These are phyloP conservation scores for Yamadazyma diddensiae DNA, from an alignment of 1,139 yeast species.

Conservation along the genomic window DNA sequence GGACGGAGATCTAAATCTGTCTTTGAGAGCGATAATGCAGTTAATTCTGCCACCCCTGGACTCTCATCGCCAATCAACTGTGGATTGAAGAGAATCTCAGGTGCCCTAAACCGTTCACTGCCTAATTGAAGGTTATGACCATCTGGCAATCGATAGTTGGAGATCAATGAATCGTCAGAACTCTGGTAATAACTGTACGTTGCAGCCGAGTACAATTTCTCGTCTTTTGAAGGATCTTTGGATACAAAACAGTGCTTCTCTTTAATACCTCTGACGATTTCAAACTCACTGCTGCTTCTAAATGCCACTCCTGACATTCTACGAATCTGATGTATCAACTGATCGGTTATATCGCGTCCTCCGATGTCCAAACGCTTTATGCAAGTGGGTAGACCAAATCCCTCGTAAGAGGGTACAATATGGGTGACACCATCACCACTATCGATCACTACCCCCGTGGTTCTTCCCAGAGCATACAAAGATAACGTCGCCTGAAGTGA, in stretches of 20 bases:
- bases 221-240: constrained; percentile 67
- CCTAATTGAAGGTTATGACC: constrained; percentile 67
- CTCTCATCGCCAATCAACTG: constrained; percentile 75
- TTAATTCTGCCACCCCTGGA: constrained; percentile 63
- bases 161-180: constrained; percentile 17
- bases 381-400: constrained; percentile 74
- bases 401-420: constrained; percentile 86
- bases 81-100: constrained; percentile 81
- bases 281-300: constrained; percentile 73
- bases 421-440: constrained; percentile 92
- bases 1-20: constrained; percentile 79
- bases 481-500: constrained; percentile 83
- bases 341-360: constrained; percentile 82
- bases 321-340: constrained; percentile 64
- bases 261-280: constrained; percentile 74
- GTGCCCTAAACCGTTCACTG: constrained; percentile 63
- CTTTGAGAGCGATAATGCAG: constrained; percentile 63
- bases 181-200: constrained; percentile 18
- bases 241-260: constrained; percentile 74
- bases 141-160: constrained; percentile 71
- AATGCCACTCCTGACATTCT: constrained; percentile 59
- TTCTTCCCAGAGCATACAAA: constrained; percentile 82
- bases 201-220: constrained; percentile 47
- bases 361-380: constrained; percentile 78
- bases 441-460: constrained; percentile 87